Base-by-base conservation (phyloP, 2,329 filamentous ascomycete genomes). In the Zymoseptoria crescenta region DNA sequence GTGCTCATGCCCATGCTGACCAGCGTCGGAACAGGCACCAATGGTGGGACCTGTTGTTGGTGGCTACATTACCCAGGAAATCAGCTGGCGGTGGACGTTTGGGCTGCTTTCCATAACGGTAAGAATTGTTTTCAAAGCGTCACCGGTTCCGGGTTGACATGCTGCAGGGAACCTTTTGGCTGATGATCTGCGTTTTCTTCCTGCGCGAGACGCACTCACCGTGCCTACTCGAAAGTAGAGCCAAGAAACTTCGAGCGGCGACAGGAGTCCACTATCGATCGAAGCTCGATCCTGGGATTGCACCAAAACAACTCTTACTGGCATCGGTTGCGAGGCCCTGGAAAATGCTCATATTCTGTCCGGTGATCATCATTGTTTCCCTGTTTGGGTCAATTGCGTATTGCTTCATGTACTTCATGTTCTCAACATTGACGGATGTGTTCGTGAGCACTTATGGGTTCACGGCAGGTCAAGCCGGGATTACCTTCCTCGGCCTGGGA, bases 341-440 rank as follows among this genome's bases (percentile, higher is more conserved):
- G 56, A 51, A 49, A 27, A 58, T 60, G 56, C 20, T 58, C n/a
- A 16, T 60, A 10, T 19, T 16, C 28, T 51, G 27, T 16, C 59
- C 56, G 5, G 30, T 29, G 7, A 69, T 70, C 51, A 64, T 72
- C 19, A 71, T 73, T 59, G 64, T n/a, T 59, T 73, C 16, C 53
- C 72, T 49, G 64, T 73, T 20, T 69, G 49, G 20, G 20, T 51
- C 49, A 21, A 67, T 55, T 67, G 70, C 0, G 65, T 72, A 35
- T 60, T 72, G 7, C 68, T 55, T 49, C 35, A 21, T 55, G 29
- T 41, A 55, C 41, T 24, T 54, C 9, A 24, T 55, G 27, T 77
- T 19, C 30, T 21, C 54, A 8, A 49, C 54, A 41, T n/a, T 55
- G 16, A 27, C 54, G 19, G 21, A 29, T 8, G 54, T 55, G n/a